Conservation (phyloP, 2,329 filamentous ascomycete species). For the Fulvia fulva region DNA sequence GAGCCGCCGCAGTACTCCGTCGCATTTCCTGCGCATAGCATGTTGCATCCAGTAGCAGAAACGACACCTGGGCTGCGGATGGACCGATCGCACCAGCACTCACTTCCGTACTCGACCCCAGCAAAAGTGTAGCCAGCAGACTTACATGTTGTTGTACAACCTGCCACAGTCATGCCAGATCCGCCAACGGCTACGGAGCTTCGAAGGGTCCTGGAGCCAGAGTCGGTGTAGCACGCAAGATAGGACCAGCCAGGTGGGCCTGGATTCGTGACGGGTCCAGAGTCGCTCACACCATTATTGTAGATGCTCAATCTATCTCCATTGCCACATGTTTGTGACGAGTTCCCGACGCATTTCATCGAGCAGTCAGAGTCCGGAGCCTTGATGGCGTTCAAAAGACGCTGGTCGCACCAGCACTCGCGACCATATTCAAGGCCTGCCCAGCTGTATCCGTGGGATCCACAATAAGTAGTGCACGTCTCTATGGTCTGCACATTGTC, state of each 20-base stretch:
- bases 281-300: slow-evolving; percentile 5
- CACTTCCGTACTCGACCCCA: slow-evolving; percentile 23
- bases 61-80: slow-evolving; percentile 8
- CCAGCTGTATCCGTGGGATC: slow-evolving; percentile 6
- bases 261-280: slow-evolving; percentile 14
- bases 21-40: slow-evolving; percentile 29
- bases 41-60: slow-evolving; percentile 25
- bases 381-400: slow-evolving; percentile 3
- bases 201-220: slow-evolving; percentile 15
- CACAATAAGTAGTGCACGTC: slow-evolving; percentile 8
- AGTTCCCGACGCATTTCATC: slow-evolving; percentile 14
- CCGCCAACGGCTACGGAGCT: slow-evolving; percentile 21
- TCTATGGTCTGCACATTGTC: slow-evolving; percentile 5
- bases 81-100: slow-evolving; percentile 32
- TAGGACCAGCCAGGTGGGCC: slow-evolving; percentile 16
- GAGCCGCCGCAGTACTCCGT: slow-evolving; percentile 26
- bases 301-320: slow-evolving; percentile 15
- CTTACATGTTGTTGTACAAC: slow-evolving; percentile 25
- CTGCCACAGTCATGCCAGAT: slow-evolving; percentile 8
- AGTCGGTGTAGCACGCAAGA: slow-evolving; percentile 30
- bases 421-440: slow-evolving; percentile 7
- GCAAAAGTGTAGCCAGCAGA: slow-evolving; percentile 29
- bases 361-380: slow-evolving; percentile 13
- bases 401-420: slow-evolving; percentile 9
- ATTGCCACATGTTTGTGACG: slow-evolving; percentile 14